Base-by-base conservation (phyloP, 2,329 filamentous ascomycete genomes). In the Seiridium unicorne region DNA sequence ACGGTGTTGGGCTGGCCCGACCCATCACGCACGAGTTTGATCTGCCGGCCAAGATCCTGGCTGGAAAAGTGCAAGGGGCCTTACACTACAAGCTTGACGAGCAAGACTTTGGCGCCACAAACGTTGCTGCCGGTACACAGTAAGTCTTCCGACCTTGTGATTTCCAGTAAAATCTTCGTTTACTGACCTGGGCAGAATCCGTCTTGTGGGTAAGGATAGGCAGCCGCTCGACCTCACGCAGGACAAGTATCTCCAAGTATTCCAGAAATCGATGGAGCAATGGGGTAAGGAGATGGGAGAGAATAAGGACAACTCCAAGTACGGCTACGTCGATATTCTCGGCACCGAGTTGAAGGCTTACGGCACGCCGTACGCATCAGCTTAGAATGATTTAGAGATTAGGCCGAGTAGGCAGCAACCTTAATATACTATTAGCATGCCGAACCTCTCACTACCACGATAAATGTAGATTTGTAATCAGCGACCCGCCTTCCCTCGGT, bases 1-100 rank as follows among this genome's bases (percentile, higher is more conserved):
- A 89, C 64, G 86, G 86, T 26, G 76, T 89, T 7, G 86, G 86
- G 0, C 73, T 89, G 26, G 87, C 61, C 1, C 65, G 76, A 2
- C 75, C 77, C 0, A 65, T 68, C 0, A 61, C 68, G 1, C 67
- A 72, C 6, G 76, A 79, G 61, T 71, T 71, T 1, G 65, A 70
- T 9, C 60, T 77, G 1, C 60, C 72, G 0, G 64, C 61, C 26
- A 68, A 73, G 26, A 65, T 76, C 4, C 60, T 76, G 2, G 68
- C 73, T 0, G 79, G 80, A 13, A 75, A 75, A 63, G 76, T 76
- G 4, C 75, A 74, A 11, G 79, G 79, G 0, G 82, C 82, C 0
- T 79, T 87, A 57, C 67, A 82, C 55, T 70, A 74, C 59, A 64
- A 76, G 38, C 62, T 82, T 2, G 80, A 82, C 53, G 78, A 84